Conservation (phyloP, 2,329 filamentous ascomycete species). For the Fusarium pseudonygamai region DNA sequence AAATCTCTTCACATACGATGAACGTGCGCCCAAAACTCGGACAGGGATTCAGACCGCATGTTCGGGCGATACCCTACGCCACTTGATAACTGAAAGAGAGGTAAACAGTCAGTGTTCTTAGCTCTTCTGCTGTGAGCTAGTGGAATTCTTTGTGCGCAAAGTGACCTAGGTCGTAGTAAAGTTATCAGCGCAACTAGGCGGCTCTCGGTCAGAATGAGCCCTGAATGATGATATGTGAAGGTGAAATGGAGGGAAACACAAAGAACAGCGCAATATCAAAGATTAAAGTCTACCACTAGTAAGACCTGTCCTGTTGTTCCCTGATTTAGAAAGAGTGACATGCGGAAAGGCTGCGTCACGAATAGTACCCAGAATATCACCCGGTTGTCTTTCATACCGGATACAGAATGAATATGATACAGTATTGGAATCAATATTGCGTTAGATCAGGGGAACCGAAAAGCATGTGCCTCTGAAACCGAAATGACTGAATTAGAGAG, state of each 20-base stretch:
- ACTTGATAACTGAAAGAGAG: slow-evolving; percentile 8
- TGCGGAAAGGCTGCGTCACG: slow-evolving; percentile 31
- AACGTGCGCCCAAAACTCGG: slow-evolving; percentile 23
- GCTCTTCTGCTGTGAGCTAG: slow-evolving; percentile 11
- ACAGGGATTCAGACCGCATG: slow-evolving; percentile 43
- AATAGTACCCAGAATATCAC: slow-evolving; percentile 19
- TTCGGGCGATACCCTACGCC: slow-evolving; percentile 33
- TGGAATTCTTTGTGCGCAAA: slow-evolving; percentile 20
- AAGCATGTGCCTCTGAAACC: slow-evolving; percentile 26
- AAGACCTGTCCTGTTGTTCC: slow-evolving; percentile 4
- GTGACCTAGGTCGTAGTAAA: slow-evolving; percentile 13
- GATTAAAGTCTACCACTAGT: slow-evolving; percentile 6
- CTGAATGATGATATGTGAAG: slow-evolving; percentile 29
- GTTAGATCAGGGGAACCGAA: slow-evolving; percentile 13
- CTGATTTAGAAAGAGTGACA: slow-evolving; percentile 14
- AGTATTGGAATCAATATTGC: slow-evolving; percentile 14
- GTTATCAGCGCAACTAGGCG: slow-evolving; percentile 18
- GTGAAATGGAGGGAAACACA: slow-evolving; percentile 13
- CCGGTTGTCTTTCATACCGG: slow-evolving; percentile 5
- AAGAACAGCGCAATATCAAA: slow-evolving; percentile 27
- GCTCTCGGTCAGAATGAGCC: slow-evolving; percentile 17
- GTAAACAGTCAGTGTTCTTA: not conserved
- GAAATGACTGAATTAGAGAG: slow-evolving; percentile 23
- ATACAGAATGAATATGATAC: slow-evolving; percentile 9
- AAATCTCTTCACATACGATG: slow-evolving; percentile 36